Evolutionary conservation across 2,329 filamentous ascomycete genomes (phyloP).

Genomic region (Chalaropsis thielavioides): DNA sequence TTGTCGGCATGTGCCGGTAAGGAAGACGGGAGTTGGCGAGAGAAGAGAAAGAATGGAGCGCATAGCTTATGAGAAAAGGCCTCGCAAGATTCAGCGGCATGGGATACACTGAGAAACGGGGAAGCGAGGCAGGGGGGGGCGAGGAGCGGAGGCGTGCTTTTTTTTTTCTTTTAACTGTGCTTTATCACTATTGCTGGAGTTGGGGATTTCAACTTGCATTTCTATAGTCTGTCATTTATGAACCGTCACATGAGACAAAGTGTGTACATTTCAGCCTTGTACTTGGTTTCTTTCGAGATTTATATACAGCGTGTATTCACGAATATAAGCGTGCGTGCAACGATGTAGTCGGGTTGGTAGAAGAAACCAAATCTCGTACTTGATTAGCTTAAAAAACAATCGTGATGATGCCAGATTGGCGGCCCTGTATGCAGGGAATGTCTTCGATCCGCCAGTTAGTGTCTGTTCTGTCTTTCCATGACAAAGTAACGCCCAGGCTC

Average conservation of each 20-base stretch:
- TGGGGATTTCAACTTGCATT: slow-evolving; percentile 15
- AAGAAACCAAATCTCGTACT: not conserved
- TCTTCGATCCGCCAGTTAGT: not conserved
- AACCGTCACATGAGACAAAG: slow-evolving; percentile 6
- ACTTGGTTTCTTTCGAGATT: slow-evolving; percentile 2
- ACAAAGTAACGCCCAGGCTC: not conserved
- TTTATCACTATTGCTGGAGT: slow-evolving; percentile 19
- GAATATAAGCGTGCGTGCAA: not conserved
- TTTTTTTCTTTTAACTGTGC: slow-evolving; percentile 20
- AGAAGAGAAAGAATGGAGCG: not conserved
- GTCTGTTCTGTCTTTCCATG: not conserved
- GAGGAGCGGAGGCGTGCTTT: slow-evolving; percentile 17
- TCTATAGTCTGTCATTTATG: slow-evolving; percentile 12
- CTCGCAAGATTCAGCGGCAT: not conserved
- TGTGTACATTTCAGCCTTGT: slow-evolving; percentile 3
- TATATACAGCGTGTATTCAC: not conserved
- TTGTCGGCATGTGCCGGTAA: slow-evolving; percentile 48
- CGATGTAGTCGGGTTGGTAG: not conserved
- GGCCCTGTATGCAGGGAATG: not conserved
- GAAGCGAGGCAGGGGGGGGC: slow-evolving; percentile 1
- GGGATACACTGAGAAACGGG: not conserved
- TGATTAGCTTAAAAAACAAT: not conserved
- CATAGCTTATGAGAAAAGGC: not conserved
- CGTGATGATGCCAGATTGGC: not conserved
- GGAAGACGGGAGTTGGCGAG: not conserved